Evolutionary conservation across 2,329 filamentous ascomycete genomes (phyloP), one percentile per base, ranked within the genome.

Genomic region (Xylaria sp.): DNA sequence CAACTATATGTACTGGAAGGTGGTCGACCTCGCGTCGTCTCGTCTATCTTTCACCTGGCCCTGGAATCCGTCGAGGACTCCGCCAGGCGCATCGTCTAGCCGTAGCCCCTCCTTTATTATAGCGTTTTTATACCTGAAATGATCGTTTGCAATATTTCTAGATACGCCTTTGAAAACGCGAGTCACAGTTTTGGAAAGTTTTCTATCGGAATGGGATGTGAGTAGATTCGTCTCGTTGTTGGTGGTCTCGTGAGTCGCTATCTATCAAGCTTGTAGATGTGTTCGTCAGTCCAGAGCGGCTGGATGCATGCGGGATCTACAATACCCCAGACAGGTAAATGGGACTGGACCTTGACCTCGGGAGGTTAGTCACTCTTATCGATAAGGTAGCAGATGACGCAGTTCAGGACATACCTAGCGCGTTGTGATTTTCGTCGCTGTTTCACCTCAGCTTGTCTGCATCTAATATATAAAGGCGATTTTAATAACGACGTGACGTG

Each of bases 51-150:
- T 71, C 67, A 67, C 69, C 67, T 70, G 68, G 64, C 66, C 69
- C 68, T 70, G 54, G 65, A 69, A 69, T 71, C 67, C 63, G 57
- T 57, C 59, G 50, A 66, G 57, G 70, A 59, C 67, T 70, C 65
- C 61, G 67, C 70, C 63, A 66, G 63, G 70, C 65, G 64, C 71
- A 73, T 74, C 53, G 66, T 72, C 64, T 47, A 53, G 15, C 12
- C 42, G 31, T 31, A 33, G 38, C 38, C 45, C 55, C 50, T 57
- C 55, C 42, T 38, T n/a, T 31, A 31, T 46, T 31, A 12, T 17
- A 9, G 25, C 15, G 12, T 28, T 43, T 63, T 46, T 54, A 15
- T 37, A 35, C 31, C 33, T 37, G 3, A 23, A 50, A 25, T 2
- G 15, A 42, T 1, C 17, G 45, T 12, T n/a, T 19, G 3, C 4